Base-by-base conservation (phyloP, 495 filamentous ascomycete genomes). In the Penicillium pulvis region DNA sequence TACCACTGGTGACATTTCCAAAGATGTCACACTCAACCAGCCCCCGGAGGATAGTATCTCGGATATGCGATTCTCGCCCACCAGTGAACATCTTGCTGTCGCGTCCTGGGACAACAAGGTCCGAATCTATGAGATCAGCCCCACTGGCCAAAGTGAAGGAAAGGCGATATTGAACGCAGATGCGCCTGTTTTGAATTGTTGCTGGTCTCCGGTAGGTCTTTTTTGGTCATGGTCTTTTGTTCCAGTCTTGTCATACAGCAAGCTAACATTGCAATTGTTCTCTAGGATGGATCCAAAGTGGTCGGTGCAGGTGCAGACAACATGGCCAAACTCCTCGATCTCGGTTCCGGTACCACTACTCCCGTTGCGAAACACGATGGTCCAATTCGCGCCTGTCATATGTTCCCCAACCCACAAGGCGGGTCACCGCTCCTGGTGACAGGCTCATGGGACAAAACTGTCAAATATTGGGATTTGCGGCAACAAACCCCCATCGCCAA, bases 391-490 rank as follows among this genome's bases (percentile, higher is more conserved):
- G 86, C 81, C 69, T 87, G 89, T 43, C 86, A 90, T 48, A 93
- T 92, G 79, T 88, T 93, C 64, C 70, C 75, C 55, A 78, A 76
- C 55, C 75, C 75, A 24, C 48, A 80, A 83, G 64, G 80, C 71
- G 55, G 82, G 76, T 51, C 77, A 71, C 55, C 87, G 78, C 61
- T 94, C 69, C 80, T 97, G 31, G 86, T 93, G 24, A 94, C 93
- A 2, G 93, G 93, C 36, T 92, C 89, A 3, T 98, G 93, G 93
- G 93, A 98, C 76, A 95, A 94, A 79, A 94, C 87, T 2, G 77
- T 98, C 72, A 96, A 94, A 71, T 96, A 93, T 76, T 98, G 93
- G 93, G 93, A 98, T 70, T 71, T 96, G 49, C 87, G 92, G 17
- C 79, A 83, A 59, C 72, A 77, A 36, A 79, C 71, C 12, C 83